Percentiles rank a stretch among this genome's conserved stretches.
phyloP scores from a whole-genome alignment of 768 basidiomycete genomes.

The Leccinellum luteum region DNA sequence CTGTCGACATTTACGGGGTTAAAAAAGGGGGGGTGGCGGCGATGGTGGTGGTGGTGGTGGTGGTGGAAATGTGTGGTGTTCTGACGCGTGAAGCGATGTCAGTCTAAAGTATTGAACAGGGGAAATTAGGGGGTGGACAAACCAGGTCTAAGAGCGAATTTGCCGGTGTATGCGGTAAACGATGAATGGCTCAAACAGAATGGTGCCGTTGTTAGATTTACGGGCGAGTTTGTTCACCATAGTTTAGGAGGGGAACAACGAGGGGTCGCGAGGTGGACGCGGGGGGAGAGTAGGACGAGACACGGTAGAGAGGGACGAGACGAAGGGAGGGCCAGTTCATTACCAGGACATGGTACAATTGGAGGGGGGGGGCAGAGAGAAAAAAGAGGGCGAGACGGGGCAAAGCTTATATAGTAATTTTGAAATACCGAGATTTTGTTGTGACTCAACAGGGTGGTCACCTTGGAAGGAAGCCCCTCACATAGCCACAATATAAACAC shows the following conservation, averaged over 20 bases:
- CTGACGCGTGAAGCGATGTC: slow-evolving; percentile 17
- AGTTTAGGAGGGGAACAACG: slow-evolving; percentile 37
- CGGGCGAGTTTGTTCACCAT: slow-evolving; percentile 86
- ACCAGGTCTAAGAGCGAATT: slow-evolving; percentile 25
- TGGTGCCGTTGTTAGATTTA: slow-evolving; percentile 81
- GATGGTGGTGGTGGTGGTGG: background rate
- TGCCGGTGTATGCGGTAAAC: slow-evolving; percentile 80
- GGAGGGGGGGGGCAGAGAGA: slow-evolving; percentile 11
- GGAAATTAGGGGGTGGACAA: slow-evolving; percentile 4
- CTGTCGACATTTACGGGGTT: slow-evolving; percentile 45
- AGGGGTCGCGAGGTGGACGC: slow-evolving; percentile 25
- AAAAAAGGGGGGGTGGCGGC: slow-evolving; percentile 1
- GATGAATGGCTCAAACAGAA: slow-evolving; percentile 84
- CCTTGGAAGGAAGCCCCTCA: slow-evolving; percentile 32
- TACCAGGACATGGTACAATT: slow-evolving; percentile 42
- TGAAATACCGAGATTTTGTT: slow-evolving; percentile 27
- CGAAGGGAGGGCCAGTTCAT: slow-evolving; percentile 10
- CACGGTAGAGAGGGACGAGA: slow-evolving; percentile 10
- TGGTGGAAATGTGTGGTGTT: slow-evolving; percentile 9
- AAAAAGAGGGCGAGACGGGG: slow-evolving; percentile 19
- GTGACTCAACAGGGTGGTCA: slow-evolving; percentile 33
- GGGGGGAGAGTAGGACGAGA: slow-evolving; percentile 12
- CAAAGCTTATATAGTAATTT: slow-evolving; percentile 46
- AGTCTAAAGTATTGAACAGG: background rate
- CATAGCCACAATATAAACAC: slow-evolving; percentile 27